Evolutionary conservation across 2,329 filamentous ascomycete species (phyloP).

Genomic region (Penicillium nordicum): DNA sequence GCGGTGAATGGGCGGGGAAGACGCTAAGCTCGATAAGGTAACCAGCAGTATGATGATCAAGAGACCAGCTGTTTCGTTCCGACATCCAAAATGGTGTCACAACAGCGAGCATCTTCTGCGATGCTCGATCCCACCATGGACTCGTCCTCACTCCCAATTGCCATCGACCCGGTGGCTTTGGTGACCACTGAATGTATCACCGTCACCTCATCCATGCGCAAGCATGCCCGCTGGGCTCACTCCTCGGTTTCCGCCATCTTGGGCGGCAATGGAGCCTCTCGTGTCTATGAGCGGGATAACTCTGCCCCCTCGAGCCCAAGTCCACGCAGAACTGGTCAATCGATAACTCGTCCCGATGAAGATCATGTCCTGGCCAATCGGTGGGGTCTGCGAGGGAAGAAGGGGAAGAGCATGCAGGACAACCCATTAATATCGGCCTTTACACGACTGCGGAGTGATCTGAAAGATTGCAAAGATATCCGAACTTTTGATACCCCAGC

Average conservation of each 20-base stretch:
- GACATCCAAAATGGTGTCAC: constrained; percentile 20
- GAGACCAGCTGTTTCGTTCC: constrained; percentile 29
- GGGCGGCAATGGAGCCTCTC: constrained; percentile 60
- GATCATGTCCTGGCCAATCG: constrained; percentile 64
- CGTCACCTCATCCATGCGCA: constrained; percentile 96
- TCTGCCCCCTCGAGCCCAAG: constrained; percentile 39
- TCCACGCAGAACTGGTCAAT: constrained; percentile 26
- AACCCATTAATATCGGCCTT: constrained; percentile 96
- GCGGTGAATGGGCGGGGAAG: constrained; percentile 24
- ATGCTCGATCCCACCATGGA: constrained; percentile 30
- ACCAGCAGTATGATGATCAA: constrained; percentile 21
- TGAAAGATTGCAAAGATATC: constrained; percentile 88
- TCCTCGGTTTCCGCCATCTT: constrained; percentile 95
- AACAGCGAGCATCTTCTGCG: constrained; percentile 23
- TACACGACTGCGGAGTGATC: constrained; percentile 79
- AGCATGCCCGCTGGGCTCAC: constrained; percentile 92
- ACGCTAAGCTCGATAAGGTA: constrained; percentile 27
- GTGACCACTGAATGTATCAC: constrained; percentile 99
- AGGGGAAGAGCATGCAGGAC: constrained; percentile 94
- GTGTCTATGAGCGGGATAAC: constrained; percentile 44
- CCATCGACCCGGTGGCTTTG: constrained; percentile 84
- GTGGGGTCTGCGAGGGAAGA: constrained; percentile 93
- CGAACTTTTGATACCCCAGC: constrained; percentile 82
- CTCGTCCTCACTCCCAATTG: constrained; percentile 61
- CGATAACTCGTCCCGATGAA: constrained; percentile 31